Conservation (phyloP, 2,329 filamentous ascomycete species). For the Colletotrichum eremochloae region DNA sequence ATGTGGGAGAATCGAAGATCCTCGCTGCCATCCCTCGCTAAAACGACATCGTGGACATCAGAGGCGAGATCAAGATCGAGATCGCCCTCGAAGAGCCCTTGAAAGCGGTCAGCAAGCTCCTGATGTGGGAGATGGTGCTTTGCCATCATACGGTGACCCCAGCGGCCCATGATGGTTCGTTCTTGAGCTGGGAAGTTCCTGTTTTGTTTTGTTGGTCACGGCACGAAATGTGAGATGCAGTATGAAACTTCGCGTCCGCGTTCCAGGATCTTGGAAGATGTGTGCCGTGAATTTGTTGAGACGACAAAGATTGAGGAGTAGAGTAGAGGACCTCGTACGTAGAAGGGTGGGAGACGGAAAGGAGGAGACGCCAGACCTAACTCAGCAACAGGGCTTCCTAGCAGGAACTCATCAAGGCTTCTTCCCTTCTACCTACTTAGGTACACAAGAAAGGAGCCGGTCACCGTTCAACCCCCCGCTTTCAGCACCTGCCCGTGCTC, state of each 20-base stretch:
- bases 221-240: no score
- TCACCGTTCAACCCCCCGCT: not conserved
- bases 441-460: not conserved
- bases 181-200: not conserved
- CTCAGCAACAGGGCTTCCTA: not conserved
- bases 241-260: not conserved
- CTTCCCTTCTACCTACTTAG: not conserved
- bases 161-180: constrained; percentile 15
- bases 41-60: not conserved
- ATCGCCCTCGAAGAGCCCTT: constrained; percentile 14
- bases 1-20: not conserved
- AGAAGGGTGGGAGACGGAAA: not conserved
- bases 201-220: not conserved
- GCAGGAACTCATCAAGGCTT: not conserved
- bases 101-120: not conserved
- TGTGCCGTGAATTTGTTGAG: not conserved
- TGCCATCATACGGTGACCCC: constrained; percentile 5
- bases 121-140: not conserved
- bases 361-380: no score
- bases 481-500: not conserved
- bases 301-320: not conserved
- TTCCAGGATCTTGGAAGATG: not conserved
- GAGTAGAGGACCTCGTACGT: not conserved
- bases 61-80: not conserved
- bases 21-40: not conserved